Evolutionary conservation across 768 basidiomycete genomes (phyloP), one percentile per base, ranked within the genome.

Genomic region (Rhodocollybia butyracea): DNA sequence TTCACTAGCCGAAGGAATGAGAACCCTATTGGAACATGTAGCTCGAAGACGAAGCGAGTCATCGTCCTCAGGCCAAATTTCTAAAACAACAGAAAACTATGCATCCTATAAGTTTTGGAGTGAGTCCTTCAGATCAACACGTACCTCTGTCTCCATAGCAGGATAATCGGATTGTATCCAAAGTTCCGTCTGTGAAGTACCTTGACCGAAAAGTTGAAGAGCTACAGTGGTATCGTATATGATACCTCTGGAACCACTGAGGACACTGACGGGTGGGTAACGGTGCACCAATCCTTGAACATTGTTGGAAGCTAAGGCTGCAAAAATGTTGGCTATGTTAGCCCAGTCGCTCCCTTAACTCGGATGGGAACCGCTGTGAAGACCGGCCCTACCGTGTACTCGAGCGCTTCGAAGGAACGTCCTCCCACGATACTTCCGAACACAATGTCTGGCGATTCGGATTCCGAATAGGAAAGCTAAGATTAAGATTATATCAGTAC

Each of bases 181-280:
- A 30, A 54, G 53, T 19, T 45, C 42, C 4, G 53, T 54, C 43
- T 54, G 53, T 12, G 53, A 54, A 12, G 15, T n/a, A 21, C 53
- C 53, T 54, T 46, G 21, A 5, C 42, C 53, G 21, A 54, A 54
- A 42, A 46, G 36, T 29, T 54, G 53, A 13, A 54, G 26, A 31
- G 53, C 53, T 10, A 54, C 15, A 34, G 39, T 54, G 24, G 53
- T 54, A 45, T 54, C 53, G 53, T 45, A 54, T 19, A 54, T 43
- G 41, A 54, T 24, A n/a, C 53, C 53, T 15, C 32, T 46, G 17
- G 38, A 19, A 24, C 53, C 53, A 22, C 53, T 54, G 30, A 54
- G 53, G 3, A 54, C 53, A 8, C 41, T 54, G 10, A 54, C 53
- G 24, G 53, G 53, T 15, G 53, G 53, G 41, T 54, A 45, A 5